Conservation (phyloP, 169 alveolate species). For the Toxoplasma gondii region DNA sequence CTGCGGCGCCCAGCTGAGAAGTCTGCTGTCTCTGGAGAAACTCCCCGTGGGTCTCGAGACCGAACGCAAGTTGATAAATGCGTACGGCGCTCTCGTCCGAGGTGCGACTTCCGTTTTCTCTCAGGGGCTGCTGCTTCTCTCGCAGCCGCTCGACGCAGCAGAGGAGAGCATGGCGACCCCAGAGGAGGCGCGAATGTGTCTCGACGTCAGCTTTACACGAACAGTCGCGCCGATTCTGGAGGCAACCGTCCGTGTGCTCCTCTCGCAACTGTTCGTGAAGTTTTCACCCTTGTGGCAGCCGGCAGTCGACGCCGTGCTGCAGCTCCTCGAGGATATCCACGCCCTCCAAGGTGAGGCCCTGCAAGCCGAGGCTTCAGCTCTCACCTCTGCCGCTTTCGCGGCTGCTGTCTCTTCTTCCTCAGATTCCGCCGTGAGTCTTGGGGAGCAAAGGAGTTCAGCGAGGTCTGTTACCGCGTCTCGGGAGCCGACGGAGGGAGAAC, state of each 20-base stretch:
- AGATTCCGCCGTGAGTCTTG: background rate
- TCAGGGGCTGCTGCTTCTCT: background rate
- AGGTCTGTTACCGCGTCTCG: background rate
- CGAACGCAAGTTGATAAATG: background rate
- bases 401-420: background rate
- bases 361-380: too few relatives aligned
- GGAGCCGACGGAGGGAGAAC: background rate
- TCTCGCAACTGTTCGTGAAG: slow-evolving; percentile 2
- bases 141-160: background rate
- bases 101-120: background rate
- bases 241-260: background rate
- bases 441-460: background rate
- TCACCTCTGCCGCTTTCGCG: background rate
- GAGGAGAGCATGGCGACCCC: background rate
- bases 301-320: slow-evolving; percentile 6
- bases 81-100: background rate
- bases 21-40: background rate
- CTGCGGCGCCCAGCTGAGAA: background rate
- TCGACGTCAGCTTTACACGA: background rate
- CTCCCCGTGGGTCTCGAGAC: slow-evolving; percentile 6
- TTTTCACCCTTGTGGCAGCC: slow-evolving; percentile 31
- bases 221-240: slow-evolving; percentile 21
- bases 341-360: background rate
- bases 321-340: background rate
- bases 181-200: background rate